Evolutionary conservation across 1,139 yeast species (phyloP), one percentile per base, ranked within the genome.

Genomic region (Saccharomycopsis crataegensis): DNA sequence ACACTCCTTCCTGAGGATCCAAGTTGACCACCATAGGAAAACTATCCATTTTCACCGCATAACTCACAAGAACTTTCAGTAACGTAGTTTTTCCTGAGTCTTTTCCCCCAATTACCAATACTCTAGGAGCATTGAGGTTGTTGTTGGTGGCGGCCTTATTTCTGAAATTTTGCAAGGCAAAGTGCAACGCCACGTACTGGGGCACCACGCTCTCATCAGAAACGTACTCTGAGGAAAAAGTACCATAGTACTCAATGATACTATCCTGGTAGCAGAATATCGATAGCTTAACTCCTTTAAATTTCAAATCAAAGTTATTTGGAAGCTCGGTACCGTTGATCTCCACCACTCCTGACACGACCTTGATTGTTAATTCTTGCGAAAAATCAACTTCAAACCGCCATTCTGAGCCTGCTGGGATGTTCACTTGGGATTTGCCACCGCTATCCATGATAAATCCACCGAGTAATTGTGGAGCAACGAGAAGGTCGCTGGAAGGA

Each of bases 251-350:
- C 56, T 79, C 80, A 37, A 74, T 69, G 61, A 70, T 72, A 50
- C 79, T 73, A 6, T 79, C 76, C 9, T 80, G 71, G 73, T 79
- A 71, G 62, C 97, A 70, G 73, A 77, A 76, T 55, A 93, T 58
- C 61, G 81, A 75, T 62, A 81, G 69, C 65, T 82, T 77, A 68
- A 83, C 64, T 57, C 93, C 76, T 64, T 74, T 64, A 71, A 83
- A 76, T 53, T 75, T 66, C 61, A 86, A 77, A 31, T 82, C 86
- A 0, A 78, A 76, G 57, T 86, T 89, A 40, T 75, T 71, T 2
- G 97, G 88, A 38, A 93, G 75, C 65, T 93, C 99, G 2, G 97
- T 89, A 31, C 99, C 99, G 69, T 86, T 89, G 17, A 91, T 77
- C 68, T 93, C 99, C 1, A 88, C 96, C 1, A 83, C 76, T 1